Conservation (phyloP, 176 grass and related monocot genomes). For the Aegilops bicornis region DNA sequence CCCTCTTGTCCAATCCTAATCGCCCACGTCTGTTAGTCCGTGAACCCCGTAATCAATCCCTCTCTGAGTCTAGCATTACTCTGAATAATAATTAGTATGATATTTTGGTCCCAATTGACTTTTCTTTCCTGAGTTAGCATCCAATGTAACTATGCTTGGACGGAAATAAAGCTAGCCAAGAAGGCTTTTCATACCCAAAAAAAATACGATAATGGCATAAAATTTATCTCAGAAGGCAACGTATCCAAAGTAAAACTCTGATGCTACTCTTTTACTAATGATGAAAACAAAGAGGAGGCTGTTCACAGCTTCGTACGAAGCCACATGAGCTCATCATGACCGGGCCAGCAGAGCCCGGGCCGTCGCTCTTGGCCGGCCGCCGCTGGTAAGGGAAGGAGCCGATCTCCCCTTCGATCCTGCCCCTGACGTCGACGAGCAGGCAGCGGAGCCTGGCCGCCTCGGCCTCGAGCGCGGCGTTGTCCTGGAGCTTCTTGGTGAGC, state of each 20-base stretch:
- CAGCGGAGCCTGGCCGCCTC: constrained; percentile 63
- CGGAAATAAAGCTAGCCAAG: too few relatives aligned
- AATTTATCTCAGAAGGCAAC: background rate
- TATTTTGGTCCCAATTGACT: too few relatives aligned
- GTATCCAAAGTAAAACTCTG: background rate
- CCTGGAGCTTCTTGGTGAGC: constrained; percentile 51
- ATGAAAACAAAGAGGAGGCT: background rate
- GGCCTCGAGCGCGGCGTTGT: constrained; percentile 49
- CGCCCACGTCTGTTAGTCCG: too few relatives aligned
- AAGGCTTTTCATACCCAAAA: too few relatives aligned
- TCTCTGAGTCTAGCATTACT: too few relatives aligned
- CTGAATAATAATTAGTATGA: too few relatives aligned
- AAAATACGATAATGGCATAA: background rate
- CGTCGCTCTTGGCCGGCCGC: constrained; percentile 40
- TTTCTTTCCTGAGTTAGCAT: too few relatives aligned
- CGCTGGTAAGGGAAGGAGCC: constrained; percentile 80
- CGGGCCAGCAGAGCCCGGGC: constrained; percentile 30
- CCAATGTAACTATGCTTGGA: too few relatives aligned
- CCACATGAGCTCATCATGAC: constrained; percentile 80
- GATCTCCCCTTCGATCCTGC: constrained; percentile 80
- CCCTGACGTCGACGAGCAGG: constrained; percentile 68
- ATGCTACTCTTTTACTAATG: background rate
- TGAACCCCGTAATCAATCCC: too few relatives aligned
- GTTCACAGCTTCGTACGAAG: constrained; percentile 25
- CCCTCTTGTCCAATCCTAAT: too few relatives aligned